Evolutionary conservation across 805 yeast genomes (phyloP).

Genomic region (Myxozyma neglecta): DNA sequence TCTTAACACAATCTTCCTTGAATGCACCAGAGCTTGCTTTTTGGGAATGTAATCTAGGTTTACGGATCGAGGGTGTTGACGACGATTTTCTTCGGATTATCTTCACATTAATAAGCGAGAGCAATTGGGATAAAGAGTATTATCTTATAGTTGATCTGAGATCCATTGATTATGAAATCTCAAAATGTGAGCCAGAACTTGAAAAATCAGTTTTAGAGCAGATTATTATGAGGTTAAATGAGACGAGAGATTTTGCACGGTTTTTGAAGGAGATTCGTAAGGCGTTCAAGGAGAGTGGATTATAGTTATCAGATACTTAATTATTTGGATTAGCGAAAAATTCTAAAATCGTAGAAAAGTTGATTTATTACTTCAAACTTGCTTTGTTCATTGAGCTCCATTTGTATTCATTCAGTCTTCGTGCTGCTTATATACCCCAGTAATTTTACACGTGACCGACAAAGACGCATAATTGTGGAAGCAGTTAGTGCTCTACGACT

Average conservation of each 20-base stretch:
- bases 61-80: slow-evolving; percentile 52
- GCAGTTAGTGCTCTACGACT: background rate
- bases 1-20: slow-evolving; percentile 45
- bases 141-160: slow-evolving; percentile 50
- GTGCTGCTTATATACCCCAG: too few species aligned
- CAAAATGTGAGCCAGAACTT: slow-evolving; percentile 45
- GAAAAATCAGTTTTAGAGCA: slow-evolving; percentile 32
- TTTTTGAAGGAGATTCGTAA: slow-evolving; percentile 37
- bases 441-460: background rate
- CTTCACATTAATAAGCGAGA: slow-evolving; percentile 51
- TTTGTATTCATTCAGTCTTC: too few species aligned
- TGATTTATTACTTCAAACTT: too few species aligned
- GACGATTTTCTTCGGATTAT: slow-evolving; percentile 51
- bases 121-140: slow-evolving; percentile 46
- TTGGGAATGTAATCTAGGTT: slow-evolving; percentile 57
- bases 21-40: slow-evolving; percentile 54
- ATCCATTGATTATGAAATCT: slow-evolving; percentile 44
- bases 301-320: background rate
- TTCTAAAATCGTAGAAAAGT: too few species aligned
- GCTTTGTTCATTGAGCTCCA: background rate
- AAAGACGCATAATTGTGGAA: background rate
- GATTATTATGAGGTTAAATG: slow-evolving; percentile 32
- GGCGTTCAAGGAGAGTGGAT: slow-evolving; percentile 33
- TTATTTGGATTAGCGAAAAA: background rate
- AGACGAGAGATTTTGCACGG: slow-evolving; percentile 33